These are phyloP conservation scores for Ophiostoma tasmaniense DNA, from an alignment of 2,329 filamentous ascomycete species.

Conservation along the genomic window DNA sequence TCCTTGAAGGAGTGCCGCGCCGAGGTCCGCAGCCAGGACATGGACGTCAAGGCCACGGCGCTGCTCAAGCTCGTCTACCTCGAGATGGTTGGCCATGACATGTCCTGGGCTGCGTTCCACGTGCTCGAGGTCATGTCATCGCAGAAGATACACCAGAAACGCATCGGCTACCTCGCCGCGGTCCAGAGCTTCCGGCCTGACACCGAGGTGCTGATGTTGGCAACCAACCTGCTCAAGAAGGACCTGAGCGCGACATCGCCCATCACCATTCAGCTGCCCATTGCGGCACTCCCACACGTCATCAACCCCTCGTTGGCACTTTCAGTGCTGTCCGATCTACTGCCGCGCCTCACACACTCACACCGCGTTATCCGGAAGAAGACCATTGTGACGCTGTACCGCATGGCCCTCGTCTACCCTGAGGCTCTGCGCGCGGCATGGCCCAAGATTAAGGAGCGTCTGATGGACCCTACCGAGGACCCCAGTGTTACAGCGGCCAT, in stretches of 20 bases:
- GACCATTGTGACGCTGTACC: slow-evolving; percentile 87
- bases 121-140: slow-evolving; percentile 99
- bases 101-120: slow-evolving; percentile 99
- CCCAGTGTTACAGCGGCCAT: slow-evolving; percentile 90
- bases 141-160: slow-evolving; percentile 86
- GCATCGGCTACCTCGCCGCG: slow-evolving; percentile 87
- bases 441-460: slow-evolving; percentile 92
- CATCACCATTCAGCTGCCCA: slow-evolving; percentile 74
- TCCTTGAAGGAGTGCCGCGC: slow-evolving; percentile 89
- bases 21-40: slow-evolving; percentile 87
- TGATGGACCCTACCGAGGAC: slow-evolving; percentile 86
- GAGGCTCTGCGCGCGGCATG: slow-evolving; percentile 87
- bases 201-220: slow-evolving; percentile 95
- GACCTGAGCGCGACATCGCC: slow-evolving; percentile 66
- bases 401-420: slow-evolving; percentile 90
- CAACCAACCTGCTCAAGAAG: slow-evolving; percentile 95
- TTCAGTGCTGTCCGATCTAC: slow-evolving; percentile 75
- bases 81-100: slow-evolving; percentile 98
- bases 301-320: slow-evolving; percentile 88
- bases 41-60: slow-evolving; percentile 95
- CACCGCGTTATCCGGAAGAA: slow-evolving; percentile 86
- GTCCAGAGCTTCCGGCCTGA: slow-evolving; percentile 94
- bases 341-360: slow-evolving; percentile 80
- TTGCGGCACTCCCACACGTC: slow-evolving; percentile 85
- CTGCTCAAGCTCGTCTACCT: slow-evolving; percentile 93